These are phyloP conservation scores for Ogataea methylovora DNA, from an alignment of 805 yeast genomes.

Conservation along the genomic window DNA sequence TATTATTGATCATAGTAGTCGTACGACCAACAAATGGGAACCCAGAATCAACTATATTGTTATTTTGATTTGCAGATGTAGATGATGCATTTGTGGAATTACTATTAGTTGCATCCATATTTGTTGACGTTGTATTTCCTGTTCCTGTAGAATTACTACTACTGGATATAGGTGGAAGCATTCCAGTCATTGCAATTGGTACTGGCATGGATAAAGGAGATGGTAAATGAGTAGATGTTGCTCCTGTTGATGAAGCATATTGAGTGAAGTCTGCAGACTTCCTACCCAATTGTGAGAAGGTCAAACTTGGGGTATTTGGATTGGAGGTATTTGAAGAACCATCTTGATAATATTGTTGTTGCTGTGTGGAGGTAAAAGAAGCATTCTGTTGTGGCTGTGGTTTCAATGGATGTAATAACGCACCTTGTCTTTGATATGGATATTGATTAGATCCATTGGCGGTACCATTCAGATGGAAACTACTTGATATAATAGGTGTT, in stretches of 20 bases:
- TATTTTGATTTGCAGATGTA: too few species aligned
- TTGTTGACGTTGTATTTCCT: background rate
- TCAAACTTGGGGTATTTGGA: too few species aligned
- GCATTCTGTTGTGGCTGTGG: background rate
- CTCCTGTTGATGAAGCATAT: background rate
- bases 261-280: too few species aligned
- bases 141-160: background rate
- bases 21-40: constrained; percentile 38
- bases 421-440: background rate
- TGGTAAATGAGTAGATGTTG: background rate
- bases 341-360: background rate
- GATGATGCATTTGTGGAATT: too few species aligned
- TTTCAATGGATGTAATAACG: too few species aligned
- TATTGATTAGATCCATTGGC: background rate
- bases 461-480: too few species aligned
- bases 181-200: too few species aligned
- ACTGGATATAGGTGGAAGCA: too few species aligned
- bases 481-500: too few species aligned
- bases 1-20: constrained; percentile 53
- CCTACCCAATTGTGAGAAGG: too few species aligned
- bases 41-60: constrained; percentile 18
- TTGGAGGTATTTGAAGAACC: background rate
- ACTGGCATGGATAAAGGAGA: too few species aligned
- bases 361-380: background rate
- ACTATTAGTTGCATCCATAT: background rate